Percentiles rank a stretch among this genome's conserved stretches.
phyloP scores from a whole-genome alignment of 257 asterid species.

The Coffea eugenioides region DNA sequence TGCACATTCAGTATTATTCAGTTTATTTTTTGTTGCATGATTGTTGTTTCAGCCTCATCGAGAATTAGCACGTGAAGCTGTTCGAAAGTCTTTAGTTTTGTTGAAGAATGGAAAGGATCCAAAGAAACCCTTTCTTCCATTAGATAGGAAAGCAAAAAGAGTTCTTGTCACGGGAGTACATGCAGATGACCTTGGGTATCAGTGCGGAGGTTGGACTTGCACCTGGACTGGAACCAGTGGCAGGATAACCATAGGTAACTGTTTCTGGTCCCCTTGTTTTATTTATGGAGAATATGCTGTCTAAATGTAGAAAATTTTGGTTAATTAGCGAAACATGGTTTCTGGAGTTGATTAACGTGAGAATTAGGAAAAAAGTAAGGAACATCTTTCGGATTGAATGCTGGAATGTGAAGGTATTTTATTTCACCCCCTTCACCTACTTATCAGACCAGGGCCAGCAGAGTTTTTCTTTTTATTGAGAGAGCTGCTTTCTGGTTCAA shows the following conservation, averaged over 20 bases:
- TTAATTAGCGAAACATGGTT: background rate
- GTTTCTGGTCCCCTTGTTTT: background rate
- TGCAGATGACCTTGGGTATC: conserved; percentile 98
- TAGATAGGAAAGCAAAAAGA: conserved; percentile 66
- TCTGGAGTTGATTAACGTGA: background rate
- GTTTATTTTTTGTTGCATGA: background rate
- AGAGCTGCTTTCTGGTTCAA: no score
- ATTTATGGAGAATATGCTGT: background rate
- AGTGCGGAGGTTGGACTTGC: conserved; percentile 95
- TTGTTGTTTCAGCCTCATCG: conserved; percentile 51
- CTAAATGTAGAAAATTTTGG: background rate
- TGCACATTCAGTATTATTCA: no score
- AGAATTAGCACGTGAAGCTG: conserved; percentile 86
- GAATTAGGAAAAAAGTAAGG: background rate
- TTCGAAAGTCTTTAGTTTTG: conserved; percentile 83
- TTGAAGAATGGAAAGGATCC: conserved; percentile 88
- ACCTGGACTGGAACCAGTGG: conserved; percentile 90
- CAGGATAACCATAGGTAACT: conserved; percentile 79
- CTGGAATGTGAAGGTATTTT: background rate
- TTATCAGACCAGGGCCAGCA: background rate
- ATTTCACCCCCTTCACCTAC: background rate
- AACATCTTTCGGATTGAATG: background rate
- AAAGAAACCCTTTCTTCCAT: conserved; percentile 74
- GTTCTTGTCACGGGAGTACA: conserved; percentile 87
- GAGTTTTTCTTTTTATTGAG: background rate